Evolutionary conservation across 371 early-diverging fungal species (phyloP).

Genomic region (Saksenaea oblongispora): DNA sequence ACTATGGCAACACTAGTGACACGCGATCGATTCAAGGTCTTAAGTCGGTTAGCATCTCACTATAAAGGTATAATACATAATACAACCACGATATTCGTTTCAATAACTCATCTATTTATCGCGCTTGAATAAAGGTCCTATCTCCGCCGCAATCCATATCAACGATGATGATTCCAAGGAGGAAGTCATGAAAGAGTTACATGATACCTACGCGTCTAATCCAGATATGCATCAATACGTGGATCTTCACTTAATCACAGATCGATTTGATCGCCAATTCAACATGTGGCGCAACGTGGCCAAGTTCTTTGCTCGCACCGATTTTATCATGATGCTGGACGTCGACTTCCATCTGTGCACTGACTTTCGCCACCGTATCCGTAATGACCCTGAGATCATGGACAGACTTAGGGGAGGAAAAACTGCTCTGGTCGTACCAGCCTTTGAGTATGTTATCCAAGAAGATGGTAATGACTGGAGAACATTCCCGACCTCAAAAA

Average conservation of each 20-base stretch:
- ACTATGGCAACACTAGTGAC: constrained; percentile 67
- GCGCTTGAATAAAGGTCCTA: constrained; percentile 42
- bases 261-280: constrained; percentile 69
- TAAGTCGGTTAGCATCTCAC: constrained; percentile 57
- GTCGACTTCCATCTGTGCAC: constrained; percentile 72
- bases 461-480: constrained; percentile 56
- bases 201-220: constrained; percentile 52
- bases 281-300: constrained; percentile 77
- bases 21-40: constrained; percentile 54
- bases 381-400: constrained; percentile 41
- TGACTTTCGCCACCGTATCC: constrained; percentile 51
- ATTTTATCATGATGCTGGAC: constrained; percentile 72
- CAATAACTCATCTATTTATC: not conserved
- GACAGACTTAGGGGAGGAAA: constrained; percentile 44
- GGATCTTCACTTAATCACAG: constrained; percentile 65
- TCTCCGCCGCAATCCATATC: constrained; percentile 69
- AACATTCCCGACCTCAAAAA: constrained; percentile 58
- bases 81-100: not conserved
- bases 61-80: constrained; percentile 45
- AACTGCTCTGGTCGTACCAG: constrained; percentile 64
- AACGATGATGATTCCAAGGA: constrained; percentile 57
- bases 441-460: constrained; percentile 63
- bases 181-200: constrained; percentile 47
- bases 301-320: constrained; percentile 65
- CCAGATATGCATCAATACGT: constrained; percentile 59